Evolutionary conservation across 495 filamentous ascomycete species (phyloP), one percentile per base, ranked within the genome.

Genomic region (Neurospora sp.): DNA sequence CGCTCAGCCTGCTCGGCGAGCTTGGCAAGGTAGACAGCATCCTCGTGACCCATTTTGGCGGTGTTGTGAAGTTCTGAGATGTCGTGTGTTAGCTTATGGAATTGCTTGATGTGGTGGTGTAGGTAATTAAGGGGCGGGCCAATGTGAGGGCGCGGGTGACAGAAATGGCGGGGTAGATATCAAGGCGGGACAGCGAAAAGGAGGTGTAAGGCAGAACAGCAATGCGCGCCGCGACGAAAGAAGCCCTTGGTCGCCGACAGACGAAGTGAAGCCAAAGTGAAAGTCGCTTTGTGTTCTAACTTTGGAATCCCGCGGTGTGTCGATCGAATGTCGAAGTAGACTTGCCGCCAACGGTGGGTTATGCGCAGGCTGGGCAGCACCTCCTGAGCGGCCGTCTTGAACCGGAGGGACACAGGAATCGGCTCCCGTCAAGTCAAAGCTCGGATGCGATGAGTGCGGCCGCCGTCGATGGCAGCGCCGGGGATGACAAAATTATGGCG

Each of bases 1-100:
- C 96, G 96, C 90, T 99, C 96, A 84, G 96, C 96, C 90, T 99
- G 96, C 92, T 99, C 96, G 82, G 96, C 96, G 82, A 99, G 92
- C 93, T 98, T 98, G 86, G 96, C 96, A 79, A 99, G 92, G 86
- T 98, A 99, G 79, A 99, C 96, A 82, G 94, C 94, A 86, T 99
- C 94, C 90, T 98, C 96, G 90, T 97, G 93, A 88, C 93, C 94
- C 96, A 98, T 98, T 85, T 86, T 96, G 87, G 85, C 81, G 82
- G 78, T 78, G 76, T 73, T 75, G 70, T 62, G 71, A 72, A 45
- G 71, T 69, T 48, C 71, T 78, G 74, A 78, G 72, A 73, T 54
- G 59, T 43, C 40, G 59, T 43, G 42, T 38, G 77, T 84, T 79
- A 84, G 83, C 77, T 74, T 43, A 28, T 54, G 70, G 70, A 69